phyloP scores from a whole-genome alignment of 352 stramenopile species.

The Phytophthora cajani region DNA sequence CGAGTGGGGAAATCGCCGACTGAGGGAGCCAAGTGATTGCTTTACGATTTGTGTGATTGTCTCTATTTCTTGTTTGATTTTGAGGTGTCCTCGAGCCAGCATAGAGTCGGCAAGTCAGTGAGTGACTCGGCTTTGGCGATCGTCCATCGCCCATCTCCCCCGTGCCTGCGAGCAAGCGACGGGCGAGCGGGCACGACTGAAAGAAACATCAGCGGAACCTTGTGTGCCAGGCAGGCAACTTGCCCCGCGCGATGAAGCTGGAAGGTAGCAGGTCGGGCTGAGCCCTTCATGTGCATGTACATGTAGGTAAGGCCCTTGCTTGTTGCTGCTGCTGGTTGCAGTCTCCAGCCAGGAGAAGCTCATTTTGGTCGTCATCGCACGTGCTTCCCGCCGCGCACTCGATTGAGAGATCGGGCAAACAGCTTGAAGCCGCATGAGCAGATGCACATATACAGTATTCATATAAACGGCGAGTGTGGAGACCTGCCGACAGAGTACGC shows the following conservation, averaged over 20 bases:
- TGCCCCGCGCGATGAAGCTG: not conserved
- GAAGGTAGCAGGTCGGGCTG: no score
- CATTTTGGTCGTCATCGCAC: conserved; percentile 5
- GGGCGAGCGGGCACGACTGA: conserved; percentile 2
- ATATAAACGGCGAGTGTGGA: not conserved
- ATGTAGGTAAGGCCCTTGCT: no score
- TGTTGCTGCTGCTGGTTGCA: no score
- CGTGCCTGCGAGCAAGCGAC: conserved; percentile 3
- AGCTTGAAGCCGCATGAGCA: conserved; percentile 13
- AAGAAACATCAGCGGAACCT: not conserved
- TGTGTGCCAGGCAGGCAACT: not conserved
- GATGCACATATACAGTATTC: not conserved
- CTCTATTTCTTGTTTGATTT: no score
- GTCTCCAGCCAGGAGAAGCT: not conserved
- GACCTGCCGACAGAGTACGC: no score
- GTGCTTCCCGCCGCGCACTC: conserved; percentile 25
- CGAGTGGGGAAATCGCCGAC: conserved; percentile 19
- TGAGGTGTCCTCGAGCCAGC: no score
- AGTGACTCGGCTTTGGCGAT: conserved; percentile 15
- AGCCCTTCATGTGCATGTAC: no score
- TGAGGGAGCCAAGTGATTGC: no score
- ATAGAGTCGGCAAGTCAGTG: conserved; percentile 28
- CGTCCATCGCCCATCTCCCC: conserved; percentile 17
- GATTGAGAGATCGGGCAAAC: conserved; percentile 16
- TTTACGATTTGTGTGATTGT: no score